phyloP scores from a whole-genome alignment of 2,329 filamentous ascomycete genomes.

The Aspergillus sp. region DNA sequence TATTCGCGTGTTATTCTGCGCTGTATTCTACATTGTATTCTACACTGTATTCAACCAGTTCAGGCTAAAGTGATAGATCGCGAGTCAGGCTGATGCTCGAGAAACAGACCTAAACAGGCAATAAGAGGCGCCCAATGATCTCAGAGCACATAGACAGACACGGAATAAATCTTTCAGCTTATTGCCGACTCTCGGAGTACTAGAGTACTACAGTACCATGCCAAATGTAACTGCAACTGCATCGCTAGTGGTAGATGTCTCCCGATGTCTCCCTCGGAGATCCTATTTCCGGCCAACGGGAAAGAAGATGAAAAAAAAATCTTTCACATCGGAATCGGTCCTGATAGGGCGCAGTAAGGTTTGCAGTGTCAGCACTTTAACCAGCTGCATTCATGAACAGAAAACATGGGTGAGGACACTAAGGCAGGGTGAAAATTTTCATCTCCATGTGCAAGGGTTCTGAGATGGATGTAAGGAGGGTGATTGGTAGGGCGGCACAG shows the following conservation, averaged over 20 bases:
- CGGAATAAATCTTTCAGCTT: no score
- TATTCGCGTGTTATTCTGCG: no score
- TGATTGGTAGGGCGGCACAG: not conserved
- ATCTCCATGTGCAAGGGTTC: not conserved
- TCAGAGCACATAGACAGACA: no score
- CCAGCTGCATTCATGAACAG: not conserved
- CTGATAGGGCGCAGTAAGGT: not conserved
- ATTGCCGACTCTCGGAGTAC: no score
- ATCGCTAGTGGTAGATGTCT: not conserved
- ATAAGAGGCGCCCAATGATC: no score
- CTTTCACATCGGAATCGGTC: not conserved
- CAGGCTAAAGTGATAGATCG: no score
- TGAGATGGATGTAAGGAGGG: not conserved
- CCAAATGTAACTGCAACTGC: not conserved
- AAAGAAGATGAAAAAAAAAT: not conserved
- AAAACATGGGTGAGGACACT: not conserved
- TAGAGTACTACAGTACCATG: not conserved
- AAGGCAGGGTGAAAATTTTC: conserved; percentile 4
- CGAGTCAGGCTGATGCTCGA: no score
- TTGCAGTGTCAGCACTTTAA: conserved; percentile 1
- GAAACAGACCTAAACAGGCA: no score
- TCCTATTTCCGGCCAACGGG: not conserved
- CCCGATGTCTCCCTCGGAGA: not conserved
- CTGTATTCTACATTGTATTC: no score
- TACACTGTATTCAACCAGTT: no score